Base-by-base conservation (phyloP, 2,329 filamentous ascomycete species). In the Eurotiales sp. region DNA sequence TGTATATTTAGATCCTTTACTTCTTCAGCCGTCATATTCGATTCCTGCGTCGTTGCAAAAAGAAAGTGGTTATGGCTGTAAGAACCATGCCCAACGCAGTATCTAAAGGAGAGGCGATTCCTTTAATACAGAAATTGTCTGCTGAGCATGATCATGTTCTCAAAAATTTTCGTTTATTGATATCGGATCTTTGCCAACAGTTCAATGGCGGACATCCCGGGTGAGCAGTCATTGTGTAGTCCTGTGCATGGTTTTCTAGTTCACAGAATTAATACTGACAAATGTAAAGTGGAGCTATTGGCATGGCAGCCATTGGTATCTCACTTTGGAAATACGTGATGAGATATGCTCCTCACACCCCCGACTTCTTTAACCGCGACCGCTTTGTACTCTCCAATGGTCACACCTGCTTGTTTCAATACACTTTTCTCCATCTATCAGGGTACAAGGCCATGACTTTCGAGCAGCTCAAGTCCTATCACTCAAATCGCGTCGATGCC, bases 131-230 rank as follows among this genome's bases (percentile, higher is more conserved):
- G n/a, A n/a, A n/a, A n/a, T n/a, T n/a, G n/a, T n/a, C n/a, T n/a
- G n/a, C n/a, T n/a, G n/a, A n/a, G n/a, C n/a, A n/a, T n/a, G n/a
- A n/a, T n/a, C n/a, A n/a, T n/a, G n/a, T n/a, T n/a, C n/a, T n/a
- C n/a, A n/a, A n/a, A n/a, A n/a, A n/a, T n/a, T n/a, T n/a, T n/a
- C n/a, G n/a, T n/a, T n/a, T n/a, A n/a, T n/a, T n/a, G n/a, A 83
- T 87, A 53, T 82, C 84, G 40, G 85, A 88, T 62, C 68, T 88
- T 3, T 87, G 83, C 59, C 77, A 87, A 63, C 84, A 87, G 57
- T 88, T 86, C 66, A 81, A 81, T 55, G 83, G 83, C 30, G 85
- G 85, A 0, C 85, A 87, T 61, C 84, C 84, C 15, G 84, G 84
- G 79, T 84, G 71, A 58, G 74, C 21, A 5, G n/a, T 46, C 5